phyloP scores from a whole-genome alignment of 2,329 filamentous ascomycete species.

The Thelonectria blattea region DNA sequence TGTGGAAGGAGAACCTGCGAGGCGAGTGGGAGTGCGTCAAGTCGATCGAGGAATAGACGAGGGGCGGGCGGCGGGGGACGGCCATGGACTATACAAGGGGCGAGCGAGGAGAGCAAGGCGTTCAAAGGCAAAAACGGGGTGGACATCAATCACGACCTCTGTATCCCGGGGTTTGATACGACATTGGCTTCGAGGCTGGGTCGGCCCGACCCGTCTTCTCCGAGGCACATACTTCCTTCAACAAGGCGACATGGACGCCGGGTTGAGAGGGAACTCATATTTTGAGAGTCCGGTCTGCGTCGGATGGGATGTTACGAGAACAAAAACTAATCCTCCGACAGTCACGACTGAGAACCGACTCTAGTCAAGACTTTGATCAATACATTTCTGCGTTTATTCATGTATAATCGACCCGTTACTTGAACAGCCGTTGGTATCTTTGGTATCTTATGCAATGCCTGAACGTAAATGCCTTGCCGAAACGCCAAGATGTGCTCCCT shows the following conservation, averaged over 20 bases:
- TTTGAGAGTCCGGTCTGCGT: not conserved
- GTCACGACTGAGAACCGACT: conserved; percentile 10
- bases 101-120: conserved; percentile 41
- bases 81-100: conserved; percentile 47
- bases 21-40: conserved; percentile 98
- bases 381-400: conserved; percentile 14
- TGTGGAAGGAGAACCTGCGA: conserved; percentile 98
- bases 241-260: not conserved
- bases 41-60: conserved; percentile 82
- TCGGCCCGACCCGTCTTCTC: not conserved
- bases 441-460: conserved; percentile 5
- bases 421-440: conserved; percentile 1
- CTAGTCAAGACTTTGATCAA: conserved; percentile 14
- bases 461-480: not conserved
- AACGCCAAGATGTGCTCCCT: conserved; percentile 5
- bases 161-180: conserved; percentile 23
- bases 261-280: not conserved
- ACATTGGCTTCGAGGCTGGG: conserved; percentile 15
- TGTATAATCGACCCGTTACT: not conserved
- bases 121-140: conserved; percentile 42
- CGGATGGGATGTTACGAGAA: not conserved
- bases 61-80: not conserved
- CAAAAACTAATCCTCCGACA: not conserved
- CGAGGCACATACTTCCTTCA: not conserved
- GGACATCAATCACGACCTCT: conserved; percentile 34